Conservation (phyloP, 768 basidiomycete species). For the Rhizopogon sp. region DNA sequence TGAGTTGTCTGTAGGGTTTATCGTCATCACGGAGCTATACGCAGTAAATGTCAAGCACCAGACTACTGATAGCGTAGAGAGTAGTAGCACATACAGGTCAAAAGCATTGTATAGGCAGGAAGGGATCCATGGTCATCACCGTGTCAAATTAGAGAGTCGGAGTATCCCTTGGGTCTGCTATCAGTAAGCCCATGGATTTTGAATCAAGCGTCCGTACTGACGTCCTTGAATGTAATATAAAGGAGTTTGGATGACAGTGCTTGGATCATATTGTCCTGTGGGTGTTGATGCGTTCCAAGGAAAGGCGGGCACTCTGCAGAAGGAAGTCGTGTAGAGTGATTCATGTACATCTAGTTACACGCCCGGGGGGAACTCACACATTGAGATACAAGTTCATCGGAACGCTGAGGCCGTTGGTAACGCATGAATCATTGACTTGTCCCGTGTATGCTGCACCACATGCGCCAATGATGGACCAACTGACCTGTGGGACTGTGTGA, state of each 20-base stretch:
- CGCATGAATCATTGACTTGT: not conserved
- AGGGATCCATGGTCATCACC: not conserved
- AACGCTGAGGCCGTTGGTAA: not conserved
- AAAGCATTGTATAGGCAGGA: conserved; percentile 1
- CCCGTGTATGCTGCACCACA: conserved; percentile 1
- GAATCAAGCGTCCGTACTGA: not conserved
- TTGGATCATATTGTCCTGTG: not conserved
- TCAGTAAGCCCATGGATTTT: not conserved
- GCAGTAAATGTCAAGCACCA: not conserved
- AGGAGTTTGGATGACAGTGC: not conserved
- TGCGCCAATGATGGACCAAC: conserved; percentile 3
- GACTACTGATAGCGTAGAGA: too few species aligned
- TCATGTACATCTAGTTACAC: too few species aligned
- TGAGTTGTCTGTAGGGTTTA: conserved; percentile 2
- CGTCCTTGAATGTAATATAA: conserved; percentile 3
- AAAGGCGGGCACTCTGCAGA: not conserved
- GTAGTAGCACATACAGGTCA: not conserved
- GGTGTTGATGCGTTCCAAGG: not conserved
- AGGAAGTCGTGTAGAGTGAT: not conserved
- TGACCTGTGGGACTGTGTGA: not conserved
- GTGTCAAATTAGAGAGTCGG: conserved; percentile 1
- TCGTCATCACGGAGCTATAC: conserved; percentile 1
- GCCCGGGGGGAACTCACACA: not conserved
- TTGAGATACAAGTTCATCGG: conserved; percentile 6
- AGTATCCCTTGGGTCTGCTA: not conserved